Conservation (phyloP, 2,329 filamentous ascomycete genomes). For the Metarhizium brunneum region DNA sequence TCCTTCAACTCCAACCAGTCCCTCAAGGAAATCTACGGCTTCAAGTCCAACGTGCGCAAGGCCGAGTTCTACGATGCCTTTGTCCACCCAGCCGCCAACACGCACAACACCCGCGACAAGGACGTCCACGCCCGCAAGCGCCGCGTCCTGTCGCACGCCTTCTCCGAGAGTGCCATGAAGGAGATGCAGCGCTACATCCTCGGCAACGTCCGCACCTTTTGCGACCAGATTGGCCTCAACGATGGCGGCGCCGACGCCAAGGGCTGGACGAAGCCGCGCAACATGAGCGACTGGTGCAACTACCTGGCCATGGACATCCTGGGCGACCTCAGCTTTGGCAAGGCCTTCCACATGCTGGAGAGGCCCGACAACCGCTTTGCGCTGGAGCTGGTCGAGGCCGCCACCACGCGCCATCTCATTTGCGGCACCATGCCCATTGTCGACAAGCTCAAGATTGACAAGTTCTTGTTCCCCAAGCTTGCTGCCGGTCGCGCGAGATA, state of each 20-base stretch:
- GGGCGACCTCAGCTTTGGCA: constrained; percentile 51
- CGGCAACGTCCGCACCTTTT: constrained; percentile 57
- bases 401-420: constrained; percentile 59
- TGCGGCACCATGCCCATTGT: constrained; percentile 65
- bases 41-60: constrained; percentile 55
- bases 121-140: constrained; percentile 60
- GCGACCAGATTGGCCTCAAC: constrained; percentile 41
- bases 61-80: constrained; percentile 67
- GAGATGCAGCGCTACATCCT: constrained; percentile 61
- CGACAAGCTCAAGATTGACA: constrained; percentile 56
- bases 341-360: constrained; percentile 54
- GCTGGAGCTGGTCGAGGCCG: constrained; percentile 56
- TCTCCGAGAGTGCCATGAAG: constrained; percentile 56
- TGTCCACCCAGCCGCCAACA: constrained; percentile 61
- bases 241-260: constrained; percentile 35
- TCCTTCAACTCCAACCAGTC: constrained; percentile 67
- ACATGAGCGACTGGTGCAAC: constrained; percentile 55
- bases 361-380: constrained; percentile 54
- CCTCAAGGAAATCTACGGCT: constrained; percentile 57
- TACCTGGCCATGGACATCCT: constrained; percentile 56
- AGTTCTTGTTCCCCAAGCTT: constrained; percentile 57
- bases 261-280: constrained; percentile 48
- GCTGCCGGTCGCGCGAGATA: constrained; percentile 59
- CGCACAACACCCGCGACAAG: constrained; percentile 64
- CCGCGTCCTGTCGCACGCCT: constrained; percentile 62